phyloP scores from a whole-genome alignment of 257 asterid genomes.

The Pogostemon cablin region DNA sequence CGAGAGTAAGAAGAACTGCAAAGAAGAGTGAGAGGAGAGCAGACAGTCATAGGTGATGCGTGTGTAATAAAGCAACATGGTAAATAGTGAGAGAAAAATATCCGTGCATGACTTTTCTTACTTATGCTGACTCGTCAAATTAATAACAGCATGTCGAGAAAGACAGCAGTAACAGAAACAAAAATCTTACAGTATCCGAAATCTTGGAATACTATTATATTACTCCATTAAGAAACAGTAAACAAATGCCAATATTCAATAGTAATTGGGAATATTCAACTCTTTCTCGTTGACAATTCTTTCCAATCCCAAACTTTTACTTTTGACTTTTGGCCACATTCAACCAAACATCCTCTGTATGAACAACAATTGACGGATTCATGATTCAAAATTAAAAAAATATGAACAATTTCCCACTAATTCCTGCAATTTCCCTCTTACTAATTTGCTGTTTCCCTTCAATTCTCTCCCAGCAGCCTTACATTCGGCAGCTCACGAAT shows the following conservation, averaged over 20 bases:
- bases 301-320: neutral
- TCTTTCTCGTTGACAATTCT: neutral
- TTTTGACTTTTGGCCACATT: neutral
- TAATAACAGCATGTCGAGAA: too few species aligned
- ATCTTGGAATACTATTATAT: neutral
- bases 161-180: too few species aligned
- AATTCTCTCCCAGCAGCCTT: constrained; percentile 70
- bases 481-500: constrained; percentile 38
- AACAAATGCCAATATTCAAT: neutral
- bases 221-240: too few species aligned
- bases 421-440: constrained; percentile 35
- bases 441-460: constrained; percentile 37
- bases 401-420: constrained; percentile 36
- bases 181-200: neutral
- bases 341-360: neutral
- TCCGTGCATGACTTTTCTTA: too few species aligned
- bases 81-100: too few species aligned
- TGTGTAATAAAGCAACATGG: too few species aligned
- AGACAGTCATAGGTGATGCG: too few species aligned
- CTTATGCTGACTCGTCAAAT: too few species aligned
- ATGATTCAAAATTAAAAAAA: neutral
- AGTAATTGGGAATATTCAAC: constrained; percentile 5
- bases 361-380: too few species aligned
- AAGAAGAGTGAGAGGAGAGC: too few species aligned
- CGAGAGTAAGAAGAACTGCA: too few species aligned